Conservation (phyloP, 164 flowering plant species). For the Liquidambar formosana region DNA sequence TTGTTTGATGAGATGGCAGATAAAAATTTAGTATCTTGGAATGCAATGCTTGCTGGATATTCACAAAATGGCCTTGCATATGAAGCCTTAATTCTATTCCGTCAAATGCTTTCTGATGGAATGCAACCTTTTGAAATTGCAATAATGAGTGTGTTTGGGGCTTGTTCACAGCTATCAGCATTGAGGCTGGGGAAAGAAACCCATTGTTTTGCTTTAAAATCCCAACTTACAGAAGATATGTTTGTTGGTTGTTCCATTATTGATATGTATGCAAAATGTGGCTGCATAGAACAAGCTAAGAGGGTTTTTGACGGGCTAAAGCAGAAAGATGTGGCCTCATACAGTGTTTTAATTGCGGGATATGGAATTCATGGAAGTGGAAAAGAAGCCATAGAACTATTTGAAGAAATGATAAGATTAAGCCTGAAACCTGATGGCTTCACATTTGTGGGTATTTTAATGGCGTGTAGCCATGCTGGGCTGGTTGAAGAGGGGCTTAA, state of each 20-base stretch:
- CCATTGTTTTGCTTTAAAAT: constrained; percentile 56
- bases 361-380: constrained; percentile 64
- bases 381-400: constrained; percentile 43
- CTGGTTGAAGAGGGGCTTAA: constrained; percentile 43
- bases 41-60: constrained; percentile 72
- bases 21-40: constrained; percentile 57
- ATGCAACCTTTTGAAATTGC: constrained; percentile 46
- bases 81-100: constrained; percentile 45
- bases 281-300: constrained; percentile 47
- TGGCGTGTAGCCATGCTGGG: constrained; percentile 65
- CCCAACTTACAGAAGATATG: constrained; percentile 30
- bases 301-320: constrained; percentile 39
- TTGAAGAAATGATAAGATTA: constrained; percentile 40
- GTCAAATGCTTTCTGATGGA: constrained; percentile 43
- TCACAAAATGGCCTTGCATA: constrained; percentile 45
- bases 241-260: constrained; percentile 51
- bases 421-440: constrained; percentile 49
- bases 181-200: constrained; percentile 56
- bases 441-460: constrained; percentile 52
- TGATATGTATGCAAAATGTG: constrained; percentile 72
- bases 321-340: constrained; percentile 47
- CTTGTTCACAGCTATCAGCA: constrained; percentile 64
- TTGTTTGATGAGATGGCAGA: constrained; percentile 47
- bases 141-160: constrained; percentile 37
- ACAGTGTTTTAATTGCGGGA: constrained; percentile 62